A percentile compares a stretch with the other conserved stretches of the same genome.
These are phyloP conservation scores for Auricularia heimuer DNA, from an alignment of 768 basidiomycete species.

Conservation along the genomic window DNA sequence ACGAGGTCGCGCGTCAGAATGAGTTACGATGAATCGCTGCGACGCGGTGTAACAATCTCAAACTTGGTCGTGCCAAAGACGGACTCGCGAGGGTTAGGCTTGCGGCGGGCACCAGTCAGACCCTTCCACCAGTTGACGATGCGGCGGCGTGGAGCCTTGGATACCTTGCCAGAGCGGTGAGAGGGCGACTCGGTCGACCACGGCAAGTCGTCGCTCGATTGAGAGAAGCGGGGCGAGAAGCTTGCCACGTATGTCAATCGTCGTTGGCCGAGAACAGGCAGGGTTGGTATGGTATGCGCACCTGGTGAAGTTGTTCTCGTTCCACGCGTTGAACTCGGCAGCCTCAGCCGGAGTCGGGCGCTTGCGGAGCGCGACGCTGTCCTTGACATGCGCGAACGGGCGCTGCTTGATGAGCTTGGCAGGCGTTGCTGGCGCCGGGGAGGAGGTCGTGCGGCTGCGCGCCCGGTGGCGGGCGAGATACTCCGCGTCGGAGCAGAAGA, in stretches of 20 bases:
- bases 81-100: background rate
- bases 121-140: background rate
- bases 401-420: background rate
- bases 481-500: background rate
- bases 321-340: too few relatives aligned
- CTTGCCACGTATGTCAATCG: too few relatives aligned
- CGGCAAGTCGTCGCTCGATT: background rate
- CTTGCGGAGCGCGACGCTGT: background rate
- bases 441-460: background rate
- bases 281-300: background rate
- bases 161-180: background rate
- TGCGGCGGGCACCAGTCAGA: background rate
- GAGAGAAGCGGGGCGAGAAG: too few relatives aligned
- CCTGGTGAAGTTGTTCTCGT: background rate
- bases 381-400: background rate
- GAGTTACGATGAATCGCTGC: background rate
- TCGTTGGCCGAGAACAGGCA: too few relatives aligned
- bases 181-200: background rate
- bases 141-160: background rate
- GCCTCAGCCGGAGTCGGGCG: background rate
- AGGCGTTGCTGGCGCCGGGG: background rate
- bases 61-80: background rate
- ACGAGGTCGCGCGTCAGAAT: too few relatives aligned
- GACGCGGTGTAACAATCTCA: background rate
- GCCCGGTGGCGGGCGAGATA: background rate